Evolutionary conservation across 225 moss, liverwort and hornwort genomes (phyloP).

Genomic region (Sphagnum tenellum): DNA sequence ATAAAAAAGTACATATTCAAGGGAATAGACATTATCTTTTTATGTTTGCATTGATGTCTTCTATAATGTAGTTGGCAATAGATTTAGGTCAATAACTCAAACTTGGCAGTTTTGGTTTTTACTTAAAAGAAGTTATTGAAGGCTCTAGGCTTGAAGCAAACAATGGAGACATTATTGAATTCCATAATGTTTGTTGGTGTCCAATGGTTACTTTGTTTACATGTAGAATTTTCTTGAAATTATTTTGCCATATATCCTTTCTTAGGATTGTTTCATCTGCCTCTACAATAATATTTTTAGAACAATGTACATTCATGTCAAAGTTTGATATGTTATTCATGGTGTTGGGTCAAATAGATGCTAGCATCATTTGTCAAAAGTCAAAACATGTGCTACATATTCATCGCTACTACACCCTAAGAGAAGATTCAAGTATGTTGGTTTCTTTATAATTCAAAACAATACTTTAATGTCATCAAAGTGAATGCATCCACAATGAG

Average conservation of each 20-base stretch:
- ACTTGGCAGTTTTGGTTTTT: slow-evolving; percentile 31
- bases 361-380: slow-evolving; percentile 63
- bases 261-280: no score
- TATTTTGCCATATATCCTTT: no score
- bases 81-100: slow-evolving; percentile 28
- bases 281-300: background rate
- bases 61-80: slow-evolving; percentile 11
- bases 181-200: slow-evolving; percentile 57
- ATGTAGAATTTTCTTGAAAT: slow-evolving; percentile 22
- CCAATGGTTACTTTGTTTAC: slow-evolving; percentile 65
- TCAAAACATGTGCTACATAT: slow-evolving; percentile 74
- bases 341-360: slow-evolving; percentile 82
- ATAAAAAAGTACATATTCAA: slow-evolving; percentile 12
- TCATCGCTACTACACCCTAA: slow-evolving; percentile 78
- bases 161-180: slow-evolving; percentile 48
- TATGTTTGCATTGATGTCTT: slow-evolving; percentile 13
- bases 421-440: slow-evolving; percentile 64
- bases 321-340: slow-evolving; percentile 80
- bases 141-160: slow-evolving; percentile 56
- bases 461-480: no score
- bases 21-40: slow-evolving; percentile 26
- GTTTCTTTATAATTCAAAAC: no score
- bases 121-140: slow-evolving; percentile 61
- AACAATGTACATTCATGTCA: slow-evolving; percentile 39
- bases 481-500: no score